Base-by-base conservation (phyloP, 148 eudicot species). In the Rhododendron molle region DNA sequence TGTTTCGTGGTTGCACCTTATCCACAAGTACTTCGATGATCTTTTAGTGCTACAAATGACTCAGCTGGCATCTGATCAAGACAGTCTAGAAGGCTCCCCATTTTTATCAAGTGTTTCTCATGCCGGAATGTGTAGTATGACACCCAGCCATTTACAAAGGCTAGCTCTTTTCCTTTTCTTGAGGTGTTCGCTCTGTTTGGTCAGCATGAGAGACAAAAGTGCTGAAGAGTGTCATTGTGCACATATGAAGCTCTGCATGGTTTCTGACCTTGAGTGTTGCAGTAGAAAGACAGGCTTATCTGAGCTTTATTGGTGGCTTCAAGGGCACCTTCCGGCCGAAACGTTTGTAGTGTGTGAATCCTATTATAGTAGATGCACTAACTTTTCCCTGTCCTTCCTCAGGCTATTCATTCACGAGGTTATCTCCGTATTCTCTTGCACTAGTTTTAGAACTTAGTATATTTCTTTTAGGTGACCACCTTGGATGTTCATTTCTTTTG, bases 371-470 rank as follows among this genome's bases (percentile, higher is more conserved):
- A 88, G 85, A 56, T 95, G 95, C 86, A 85, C 90, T 72, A 87
- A 72, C 71, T 96, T 96, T 77, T 90, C 93, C 78, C 86, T 88
- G 65, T 91, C 96, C 86, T 91, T 96, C 86, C 87, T 96, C 86
- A 89, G 82, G 89, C 89, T 96, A 83, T 96, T 88, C 84, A 91
- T 93, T 84, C 91, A 92, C 21, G 98, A 96, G 99, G 98, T 96
- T 85, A 49, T 26, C 78, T 87, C 83, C 81, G 43, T 78, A 58
- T 26, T 54, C 81, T 46, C 7, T 62, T 65, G 12, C 21, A 58
- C 44, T 65, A 65, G 46, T 43, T 83, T 15, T n/a, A 28, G 11
- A 46, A 62, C 47, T 58, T 62, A 20, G 20, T 81, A 15, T 46
- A 16, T 76, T 78, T 26, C 3, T 78, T 20, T 78, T 9, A 4